These are phyloP conservation scores for Papiliotrema fonsecae DNA, from an alignment of 1,284 basidiomycete genomes.

Conservation along the genomic window DNA sequence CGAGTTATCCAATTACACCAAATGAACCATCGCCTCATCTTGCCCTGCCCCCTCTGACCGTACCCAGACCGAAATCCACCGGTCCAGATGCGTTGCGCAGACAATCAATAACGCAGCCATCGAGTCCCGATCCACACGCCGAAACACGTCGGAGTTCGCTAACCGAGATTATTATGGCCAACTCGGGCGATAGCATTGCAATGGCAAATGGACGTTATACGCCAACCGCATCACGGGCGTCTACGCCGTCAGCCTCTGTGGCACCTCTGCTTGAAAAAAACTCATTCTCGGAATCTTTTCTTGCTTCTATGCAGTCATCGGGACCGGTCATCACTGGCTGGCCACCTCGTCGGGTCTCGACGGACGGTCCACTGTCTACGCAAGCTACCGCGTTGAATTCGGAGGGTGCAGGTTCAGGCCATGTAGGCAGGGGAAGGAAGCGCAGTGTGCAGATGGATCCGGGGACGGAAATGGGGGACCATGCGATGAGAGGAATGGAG, in stretches of 20 bases:
- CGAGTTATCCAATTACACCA: not conserved
- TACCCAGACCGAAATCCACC: not conserved
- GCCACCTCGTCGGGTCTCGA: constrained; percentile 24
- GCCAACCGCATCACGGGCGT: not conserved
- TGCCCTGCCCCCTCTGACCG: not conserved
- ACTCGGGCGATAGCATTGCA: constrained; percentile 34
- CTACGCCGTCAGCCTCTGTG: not conserved
- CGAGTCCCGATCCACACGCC: constrained; percentile 16
- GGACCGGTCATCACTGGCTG: constrained; percentile 3
- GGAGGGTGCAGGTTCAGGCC: constrained; percentile 7
- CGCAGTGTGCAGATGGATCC: constrained; percentile 10
- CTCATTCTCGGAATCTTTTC: not conserved
- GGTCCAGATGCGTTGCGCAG: constrained; percentile 7
- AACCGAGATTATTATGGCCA: constrained; percentile 37
- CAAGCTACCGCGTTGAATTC: constrained; percentile 11
- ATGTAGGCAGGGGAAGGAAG: constrained; percentile 11
- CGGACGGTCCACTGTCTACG: constrained; percentile 18
- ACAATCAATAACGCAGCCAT: constrained; percentile 22
- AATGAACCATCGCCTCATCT: not conserved
- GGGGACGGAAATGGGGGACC: constrained; percentile 17
- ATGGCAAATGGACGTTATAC: constrained; percentile 14
- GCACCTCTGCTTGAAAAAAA: not conserved
- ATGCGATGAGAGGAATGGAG: constrained; percentile 40
- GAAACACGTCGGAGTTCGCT: constrained; percentile 20
- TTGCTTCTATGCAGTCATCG: not conserved